phyloP scores from a whole-genome alignment of 345 rosid genomes.

The Arabidopsis thaliana region DNA sequence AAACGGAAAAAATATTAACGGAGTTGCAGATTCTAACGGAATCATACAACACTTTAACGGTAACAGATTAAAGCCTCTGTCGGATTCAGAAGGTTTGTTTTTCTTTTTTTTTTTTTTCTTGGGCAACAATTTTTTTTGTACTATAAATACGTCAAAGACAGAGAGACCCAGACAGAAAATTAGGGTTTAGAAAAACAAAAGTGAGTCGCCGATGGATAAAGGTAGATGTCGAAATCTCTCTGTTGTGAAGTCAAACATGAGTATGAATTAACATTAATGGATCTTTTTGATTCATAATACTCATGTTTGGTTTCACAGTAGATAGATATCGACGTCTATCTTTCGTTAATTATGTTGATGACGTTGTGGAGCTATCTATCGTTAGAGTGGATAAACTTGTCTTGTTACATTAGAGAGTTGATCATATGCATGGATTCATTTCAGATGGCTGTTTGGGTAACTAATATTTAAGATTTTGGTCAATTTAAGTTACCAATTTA shows the following conservation, averaged over 20 bases:
- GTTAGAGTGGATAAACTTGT: not conserved
- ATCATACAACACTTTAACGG: not conserved
- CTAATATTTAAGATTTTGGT: not conserved
- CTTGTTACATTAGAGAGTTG: not conserved
- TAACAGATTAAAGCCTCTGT: slow-evolving; percentile 4
- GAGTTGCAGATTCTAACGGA: slow-evolving; percentile 13
- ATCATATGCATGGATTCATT: not conserved
- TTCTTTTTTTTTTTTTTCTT: not conserved
- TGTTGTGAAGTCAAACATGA: no score
- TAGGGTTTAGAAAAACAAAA: no score
- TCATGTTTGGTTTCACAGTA: no score
- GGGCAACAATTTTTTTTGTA: not conserved
- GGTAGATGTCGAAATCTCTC: not conserved
- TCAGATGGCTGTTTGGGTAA: not conserved
- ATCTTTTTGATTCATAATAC: no score
- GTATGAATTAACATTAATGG: no score
- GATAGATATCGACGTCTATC: no score
- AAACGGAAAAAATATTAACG: slow-evolving; percentile 35
- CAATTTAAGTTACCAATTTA: not conserved
- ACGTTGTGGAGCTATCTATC: not conserved
- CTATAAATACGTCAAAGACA: not conserved
- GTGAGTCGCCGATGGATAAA: no score
- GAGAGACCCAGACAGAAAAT: not conserved
- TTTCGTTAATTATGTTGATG: no score
- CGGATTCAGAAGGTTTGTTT: not conserved